These are phyloP conservation scores for Escallonia rubra DNA, from an alignment of 129 eudicot genomes.

Conservation along the genomic window DNA sequence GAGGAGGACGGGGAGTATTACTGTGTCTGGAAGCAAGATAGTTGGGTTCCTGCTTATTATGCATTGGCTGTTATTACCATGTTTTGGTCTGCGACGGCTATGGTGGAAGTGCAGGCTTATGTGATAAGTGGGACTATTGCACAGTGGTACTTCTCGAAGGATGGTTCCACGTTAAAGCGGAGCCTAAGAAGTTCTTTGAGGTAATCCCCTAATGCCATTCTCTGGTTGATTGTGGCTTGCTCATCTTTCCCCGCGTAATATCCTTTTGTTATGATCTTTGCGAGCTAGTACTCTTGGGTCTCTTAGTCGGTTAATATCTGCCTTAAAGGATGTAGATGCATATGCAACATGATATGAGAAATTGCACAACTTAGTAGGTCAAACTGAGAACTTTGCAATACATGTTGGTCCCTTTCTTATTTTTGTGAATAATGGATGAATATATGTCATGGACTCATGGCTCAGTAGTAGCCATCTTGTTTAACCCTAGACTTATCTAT, in stretches of 20 bases:
- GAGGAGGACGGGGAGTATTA: conserved; percentile 45
- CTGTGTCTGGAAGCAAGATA: conserved; percentile 84
- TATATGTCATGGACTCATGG: too few species aligned
- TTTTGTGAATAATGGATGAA: too few species aligned
- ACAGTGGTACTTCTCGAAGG: conserved; percentile 94
- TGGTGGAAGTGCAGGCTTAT: conserved; percentile 87
- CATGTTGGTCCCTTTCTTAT: too few species aligned
- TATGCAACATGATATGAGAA: too few species aligned
- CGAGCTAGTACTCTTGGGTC: too few species aligned
- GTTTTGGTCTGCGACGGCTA: conserved; percentile 87
- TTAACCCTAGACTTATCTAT: too few species aligned
- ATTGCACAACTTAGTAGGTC: too few species aligned
- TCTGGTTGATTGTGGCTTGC: neutral
- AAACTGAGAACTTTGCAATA: too few species aligned
- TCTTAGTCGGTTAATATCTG: too few species aligned
- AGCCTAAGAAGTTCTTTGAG: conserved; percentile 67
- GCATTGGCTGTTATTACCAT: conserved; percentile 79
- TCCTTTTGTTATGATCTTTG: too few species aligned
- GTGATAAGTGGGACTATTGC: conserved; percentile 91
- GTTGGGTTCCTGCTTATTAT: conserved; percentile 94
- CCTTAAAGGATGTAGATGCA: too few species aligned
- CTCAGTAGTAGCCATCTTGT: too few species aligned
- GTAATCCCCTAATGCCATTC: conserved; percentile 22
- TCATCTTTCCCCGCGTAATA: neutral
- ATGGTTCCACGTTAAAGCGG: conserved; percentile 41